Evolutionary conservation across 2,329 filamentous ascomycete genomes (phyloP).

Genomic region (Fusarium transvaalense): DNA sequence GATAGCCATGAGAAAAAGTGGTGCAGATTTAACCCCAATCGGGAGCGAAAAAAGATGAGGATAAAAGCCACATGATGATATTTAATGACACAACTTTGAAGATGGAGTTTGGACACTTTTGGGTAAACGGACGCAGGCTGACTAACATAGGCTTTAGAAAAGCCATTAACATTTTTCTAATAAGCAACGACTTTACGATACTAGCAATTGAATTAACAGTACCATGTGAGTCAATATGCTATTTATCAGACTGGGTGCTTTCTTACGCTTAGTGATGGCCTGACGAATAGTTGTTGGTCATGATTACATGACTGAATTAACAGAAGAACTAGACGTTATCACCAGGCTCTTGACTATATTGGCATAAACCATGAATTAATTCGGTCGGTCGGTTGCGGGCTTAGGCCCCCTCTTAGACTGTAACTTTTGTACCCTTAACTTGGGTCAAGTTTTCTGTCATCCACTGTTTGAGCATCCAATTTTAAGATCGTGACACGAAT

Average conservation of each 20-base stretch:
- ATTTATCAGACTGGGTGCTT: neutral
- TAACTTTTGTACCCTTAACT: neutral
- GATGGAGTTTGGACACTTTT: neutral
- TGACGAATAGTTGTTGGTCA: neutral
- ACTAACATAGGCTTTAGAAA: neutral
- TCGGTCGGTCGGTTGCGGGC: neutral
- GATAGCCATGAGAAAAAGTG: slow-evolving; percentile 47
- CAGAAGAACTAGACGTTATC: neutral
- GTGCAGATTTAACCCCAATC: slow-evolving; percentile 37
- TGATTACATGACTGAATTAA: neutral
- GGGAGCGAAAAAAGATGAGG: neutral
- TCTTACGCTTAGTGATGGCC: neutral
- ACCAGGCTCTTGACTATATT: neutral
- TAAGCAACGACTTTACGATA: neutral
- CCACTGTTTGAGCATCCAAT: too few relatives aligned
- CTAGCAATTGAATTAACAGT: neutral
- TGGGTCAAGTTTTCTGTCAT: neutral
- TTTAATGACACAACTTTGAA: neutral
- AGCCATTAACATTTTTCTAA: neutral
- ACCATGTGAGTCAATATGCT: neutral
- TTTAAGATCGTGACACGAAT: neutral
- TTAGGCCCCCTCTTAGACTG: neutral
- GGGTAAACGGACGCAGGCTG: neutral
- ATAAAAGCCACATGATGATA: neutral
- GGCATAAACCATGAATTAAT: neutral